Evolutionary conservation across 2,329 filamentous ascomycete genomes (phyloP), one percentile per base, ranked within the genome.

Genomic region (Polytolypa hystricis): DNA sequence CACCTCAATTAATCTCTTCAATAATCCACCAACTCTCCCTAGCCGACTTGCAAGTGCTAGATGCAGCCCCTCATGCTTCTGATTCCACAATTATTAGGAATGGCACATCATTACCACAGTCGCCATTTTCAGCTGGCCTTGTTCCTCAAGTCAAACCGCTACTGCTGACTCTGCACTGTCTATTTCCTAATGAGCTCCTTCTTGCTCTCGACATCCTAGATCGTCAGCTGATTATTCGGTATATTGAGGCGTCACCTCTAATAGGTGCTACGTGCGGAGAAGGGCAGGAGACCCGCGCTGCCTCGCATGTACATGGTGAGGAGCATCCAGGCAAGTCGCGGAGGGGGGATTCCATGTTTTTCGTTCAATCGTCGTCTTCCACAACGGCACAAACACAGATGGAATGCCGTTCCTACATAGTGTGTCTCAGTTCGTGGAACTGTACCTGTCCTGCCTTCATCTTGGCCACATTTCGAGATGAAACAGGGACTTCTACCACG

Each of bases 131-230:
- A 15, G 30, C 23, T 15, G 33, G 37, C 20, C 27, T 27, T 4
- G 33, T 52, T 5, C 35, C 55, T 30, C 45, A 51, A 41, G 40
- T 56, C 32, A 72, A 70, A 47, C 67, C 73, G 33, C 62, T 81
- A 11, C 65, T 94, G n/a, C 65, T 85, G 1, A 85, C 84, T 0
- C 71, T 94, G 0, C 87, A 95, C 61, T 81, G 85, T 21, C 64
- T 95, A 10, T 93, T 93, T 52, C 86, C 86, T 0, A 74, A 76
- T 44, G 73, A 85, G 37, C 64, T 95, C 2, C 76, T 95, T 1
- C 83, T 85, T 2, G 85, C 89, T 0, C 69, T 98, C 2, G 87
- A 96, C 57, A 69, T 96, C 0, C 69, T 98, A 1, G 91, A 98
- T 57, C 74, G 84, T 17, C 64, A 71, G 2, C 71, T 91, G 1